Conservation (phyloP, 805 yeast species). For the Myxozyma melibiosi region DNA sequence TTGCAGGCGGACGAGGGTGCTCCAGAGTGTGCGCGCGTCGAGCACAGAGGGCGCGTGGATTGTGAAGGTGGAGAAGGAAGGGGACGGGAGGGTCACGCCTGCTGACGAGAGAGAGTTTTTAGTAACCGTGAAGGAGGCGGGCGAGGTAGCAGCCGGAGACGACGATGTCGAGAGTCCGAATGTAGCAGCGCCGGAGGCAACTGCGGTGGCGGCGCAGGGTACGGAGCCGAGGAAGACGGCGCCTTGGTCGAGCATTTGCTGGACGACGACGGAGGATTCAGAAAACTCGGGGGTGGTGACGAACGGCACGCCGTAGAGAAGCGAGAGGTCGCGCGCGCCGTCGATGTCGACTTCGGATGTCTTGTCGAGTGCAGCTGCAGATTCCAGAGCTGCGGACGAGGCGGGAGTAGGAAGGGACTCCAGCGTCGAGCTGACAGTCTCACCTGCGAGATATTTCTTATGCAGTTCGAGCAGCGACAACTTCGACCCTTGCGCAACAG, state of each 20-base stretch:
- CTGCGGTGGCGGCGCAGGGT: slow-evolving; percentile 10
- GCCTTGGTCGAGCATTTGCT: slow-evolving; percentile 24
- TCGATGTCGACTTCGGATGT: slow-evolving; percentile 20
- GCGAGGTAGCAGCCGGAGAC: not conserved
- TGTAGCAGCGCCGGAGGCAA: slow-evolving; percentile 8
- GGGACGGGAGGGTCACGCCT: slow-evolving; percentile 28
- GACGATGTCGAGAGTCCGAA: slow-evolving; percentile 19
- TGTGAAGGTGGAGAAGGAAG: slow-evolving; percentile 29
- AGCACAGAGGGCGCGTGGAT: slow-evolving; percentile 25
- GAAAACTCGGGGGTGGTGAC: slow-evolving; percentile 24
- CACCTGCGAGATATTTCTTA: slow-evolving; percentile 1
- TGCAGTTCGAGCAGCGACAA: slow-evolving; percentile 1
- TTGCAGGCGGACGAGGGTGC: slow-evolving; percentile 24
- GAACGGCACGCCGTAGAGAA: slow-evolving; percentile 31
- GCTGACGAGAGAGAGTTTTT: slow-evolving; percentile 26
- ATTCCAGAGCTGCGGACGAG: slow-evolving; percentile 1
- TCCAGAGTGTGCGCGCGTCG: slow-evolving; percentile 35
- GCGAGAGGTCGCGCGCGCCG: slow-evolving; percentile 22
- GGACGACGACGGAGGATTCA: slow-evolving; percentile 18
- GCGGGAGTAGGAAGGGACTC: not conserved
- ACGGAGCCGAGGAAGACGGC: slow-evolving; percentile 23
- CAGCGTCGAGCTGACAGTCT: not conserved
- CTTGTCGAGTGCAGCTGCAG: slow-evolving; percentile 14
- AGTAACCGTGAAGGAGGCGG: slow-evolving; percentile 18
- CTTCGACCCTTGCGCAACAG: not conserved